phyloP scores from a whole-genome alignment of 805 yeast genomes.

The Yarrowia osloensis region DNA sequence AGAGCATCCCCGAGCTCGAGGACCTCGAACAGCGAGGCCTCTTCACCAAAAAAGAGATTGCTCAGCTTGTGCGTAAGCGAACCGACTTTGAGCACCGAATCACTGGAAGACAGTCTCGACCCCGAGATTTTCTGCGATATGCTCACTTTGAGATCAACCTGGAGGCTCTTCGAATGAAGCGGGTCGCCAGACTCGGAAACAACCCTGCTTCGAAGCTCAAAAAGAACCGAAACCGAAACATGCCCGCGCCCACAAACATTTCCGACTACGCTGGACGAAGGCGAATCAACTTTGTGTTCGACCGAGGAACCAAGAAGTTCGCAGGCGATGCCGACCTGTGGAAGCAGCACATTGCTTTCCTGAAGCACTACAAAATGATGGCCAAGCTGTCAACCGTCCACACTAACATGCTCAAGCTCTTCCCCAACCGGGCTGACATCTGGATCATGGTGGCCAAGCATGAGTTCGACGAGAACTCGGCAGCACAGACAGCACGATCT shows the following conservation, averaged over 20 bases:
- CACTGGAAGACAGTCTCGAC: slow-evolving; percentile 76
- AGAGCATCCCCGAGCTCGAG: slow-evolving; percentile 87
- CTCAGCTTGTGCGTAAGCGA: slow-evolving; percentile 83
- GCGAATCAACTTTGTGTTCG: slow-evolving; percentile 77
- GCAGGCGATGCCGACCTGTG: slow-evolving; percentile 78
- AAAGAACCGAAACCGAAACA: slow-evolving; percentile 31
- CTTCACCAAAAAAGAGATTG: slow-evolving; percentile 79
- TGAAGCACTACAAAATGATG: slow-evolving; percentile 41
- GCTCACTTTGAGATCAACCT: slow-evolving; percentile 77
- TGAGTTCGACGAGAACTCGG: slow-evolving; percentile 85
- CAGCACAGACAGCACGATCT: slow-evolving; percentile 84
- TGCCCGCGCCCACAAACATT: slow-evolving; percentile 39
- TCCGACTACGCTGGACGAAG: slow-evolving; percentile 88
- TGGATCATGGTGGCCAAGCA: slow-evolving; percentile 96
- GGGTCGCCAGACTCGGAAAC: slow-evolving; percentile 62
- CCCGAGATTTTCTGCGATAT: slow-evolving; percentile 76
- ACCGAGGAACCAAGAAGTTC: slow-evolving; percentile 76
- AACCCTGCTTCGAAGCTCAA: slow-evolving; percentile 52
- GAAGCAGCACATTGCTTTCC: slow-evolving; percentile 69
- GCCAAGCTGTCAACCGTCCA: slow-evolving; percentile 56
- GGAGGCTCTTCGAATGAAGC: slow-evolving; percentile 72
- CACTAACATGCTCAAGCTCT: slow-evolving; percentile 75
- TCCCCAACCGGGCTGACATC: slow-evolving; percentile 85
- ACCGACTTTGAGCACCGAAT: slow-evolving; percentile 94
- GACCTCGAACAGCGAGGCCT: slow-evolving; percentile 80